Evolutionary conservation across 345 rosid genomes (phyloP).

Genomic region (Hibiscus syriacus): DNA sequence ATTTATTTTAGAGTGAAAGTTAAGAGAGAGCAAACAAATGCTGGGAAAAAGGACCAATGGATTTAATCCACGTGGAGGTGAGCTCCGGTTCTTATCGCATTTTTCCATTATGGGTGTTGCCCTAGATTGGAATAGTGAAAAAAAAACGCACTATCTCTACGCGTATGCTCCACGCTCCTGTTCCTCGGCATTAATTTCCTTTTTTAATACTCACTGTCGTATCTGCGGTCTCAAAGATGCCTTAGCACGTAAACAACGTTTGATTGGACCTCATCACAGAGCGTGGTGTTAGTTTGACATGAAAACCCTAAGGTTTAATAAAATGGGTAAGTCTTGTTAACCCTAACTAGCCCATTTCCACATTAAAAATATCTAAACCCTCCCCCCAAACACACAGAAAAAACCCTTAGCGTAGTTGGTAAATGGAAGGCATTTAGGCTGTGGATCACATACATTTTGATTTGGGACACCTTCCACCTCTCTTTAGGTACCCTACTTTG

Average conservation of each 20-base stretch:
- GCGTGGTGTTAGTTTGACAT: conserved; percentile 11
- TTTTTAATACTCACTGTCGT: conserved; percentile 6
- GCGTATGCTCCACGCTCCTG: conserved; percentile 39
- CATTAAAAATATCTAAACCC: conserved; percentile 14
- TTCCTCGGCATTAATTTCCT: not conserved
- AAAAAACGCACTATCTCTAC: conserved; percentile 15
- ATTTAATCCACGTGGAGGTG: conserved; percentile 25
- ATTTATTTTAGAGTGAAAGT: conserved; percentile 17
- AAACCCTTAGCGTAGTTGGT: too few relatives aligned
- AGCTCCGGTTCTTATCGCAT: conserved; percentile 64
- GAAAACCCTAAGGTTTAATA: conserved; percentile 55
- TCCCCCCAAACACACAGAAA: too few relatives aligned
- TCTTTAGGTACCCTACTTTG: too few relatives aligned
- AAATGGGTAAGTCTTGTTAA: conserved; percentile 4
- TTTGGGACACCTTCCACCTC: too few relatives aligned
- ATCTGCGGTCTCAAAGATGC: conserved; percentile 20
- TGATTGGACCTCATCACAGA: not conserved
- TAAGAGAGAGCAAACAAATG: conserved; percentile 4
- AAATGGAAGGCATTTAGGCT: not conserved
- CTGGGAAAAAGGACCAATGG: conserved; percentile 15
- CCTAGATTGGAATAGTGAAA: conserved; percentile 36
- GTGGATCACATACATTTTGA: too few relatives aligned
- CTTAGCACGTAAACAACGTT: conserved; percentile 16
- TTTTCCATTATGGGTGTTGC: conserved; percentile 36
- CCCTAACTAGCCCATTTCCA: conserved; percentile 24